Conservation (phyloP, 495 filamentous ascomycete genomes). For the Schizothecium vesticola region DNA sequence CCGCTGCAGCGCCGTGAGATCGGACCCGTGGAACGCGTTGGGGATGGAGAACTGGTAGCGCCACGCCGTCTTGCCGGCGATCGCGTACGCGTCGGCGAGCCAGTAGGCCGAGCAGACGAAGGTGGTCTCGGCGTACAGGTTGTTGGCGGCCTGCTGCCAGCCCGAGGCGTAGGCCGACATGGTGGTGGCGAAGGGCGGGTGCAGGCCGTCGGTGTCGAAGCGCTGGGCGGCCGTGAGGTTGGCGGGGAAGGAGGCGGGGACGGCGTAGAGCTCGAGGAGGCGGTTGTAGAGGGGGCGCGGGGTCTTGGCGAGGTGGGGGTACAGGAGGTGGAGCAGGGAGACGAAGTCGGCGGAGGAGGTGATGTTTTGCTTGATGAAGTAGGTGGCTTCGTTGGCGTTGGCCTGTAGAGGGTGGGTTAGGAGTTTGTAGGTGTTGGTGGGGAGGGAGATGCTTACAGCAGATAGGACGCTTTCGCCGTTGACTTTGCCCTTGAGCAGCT, state of each 20-base stretch:
- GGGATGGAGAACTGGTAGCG: slow-evolving; percentile 59
- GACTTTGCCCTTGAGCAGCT: slow-evolving; percentile 45
- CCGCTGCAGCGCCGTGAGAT: slow-evolving; percentile 30
- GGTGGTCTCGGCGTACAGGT: slow-evolving; percentile 56
- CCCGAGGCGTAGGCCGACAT: slow-evolving; percentile 18
- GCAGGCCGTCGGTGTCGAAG: slow-evolving; percentile 25
- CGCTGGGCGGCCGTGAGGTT: slow-evolving; percentile 14
- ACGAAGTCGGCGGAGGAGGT: slow-evolving; percentile 40
- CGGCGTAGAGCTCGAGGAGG: slow-evolving; percentile 41
- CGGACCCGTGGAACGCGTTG: slow-evolving; percentile 48
- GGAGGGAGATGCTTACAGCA: not conserved
- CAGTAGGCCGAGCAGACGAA: slow-evolving; percentile 61
- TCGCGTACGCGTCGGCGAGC: slow-evolving; percentile 53
- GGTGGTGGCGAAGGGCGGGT: slow-evolving; percentile 19
- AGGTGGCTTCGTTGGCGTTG: slow-evolving; percentile 29
- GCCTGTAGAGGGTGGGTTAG: slow-evolving; percentile 1
- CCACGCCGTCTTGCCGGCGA: slow-evolving; percentile 31
- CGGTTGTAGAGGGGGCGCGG: slow-evolving; percentile 22
- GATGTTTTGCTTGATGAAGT: slow-evolving; percentile 49
- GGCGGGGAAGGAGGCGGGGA: slow-evolving; percentile 30
- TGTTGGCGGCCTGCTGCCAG: slow-evolving; percentile 37
- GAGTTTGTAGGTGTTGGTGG: not conserved
- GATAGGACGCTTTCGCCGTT: slow-evolving; percentile 27
- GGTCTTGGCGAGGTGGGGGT: slow-evolving; percentile 48
- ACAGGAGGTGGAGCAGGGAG: slow-evolving; percentile 39